Conservation (phyloP, 2,329 filamentous ascomycete species). For the Aspergillus persii region DNA sequence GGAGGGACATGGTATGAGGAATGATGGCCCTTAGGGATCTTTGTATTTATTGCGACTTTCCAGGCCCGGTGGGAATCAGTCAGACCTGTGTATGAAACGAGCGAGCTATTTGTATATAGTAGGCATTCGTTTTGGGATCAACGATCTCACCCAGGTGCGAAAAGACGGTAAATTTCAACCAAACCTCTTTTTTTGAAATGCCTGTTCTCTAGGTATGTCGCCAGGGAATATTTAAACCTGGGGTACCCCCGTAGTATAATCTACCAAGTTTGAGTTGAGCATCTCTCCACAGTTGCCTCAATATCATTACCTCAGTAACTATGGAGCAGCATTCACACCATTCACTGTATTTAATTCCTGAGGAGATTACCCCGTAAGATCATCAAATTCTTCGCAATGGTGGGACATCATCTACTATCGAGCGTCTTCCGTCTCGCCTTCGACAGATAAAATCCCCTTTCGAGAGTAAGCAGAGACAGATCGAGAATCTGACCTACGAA, state of each 20-base stretch:
- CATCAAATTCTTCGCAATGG: conserved; percentile 10
- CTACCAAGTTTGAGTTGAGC: not conserved
- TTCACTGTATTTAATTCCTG: conserved; percentile 7
- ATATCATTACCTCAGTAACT: not conserved
- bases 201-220: not conserved
- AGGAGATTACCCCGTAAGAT: conserved; percentile 10
- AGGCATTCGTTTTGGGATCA: not conserved
- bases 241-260: not conserved
- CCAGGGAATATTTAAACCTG: not conserved
- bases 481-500: conserved; percentile 10
- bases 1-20: not conserved
- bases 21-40: not conserved
- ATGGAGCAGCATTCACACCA: conserved; percentile 4
- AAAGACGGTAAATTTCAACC: not conserved
- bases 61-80: not conserved
- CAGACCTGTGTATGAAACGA: not conserved
- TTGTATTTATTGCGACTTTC: not conserved
- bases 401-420: conserved; percentile 9
- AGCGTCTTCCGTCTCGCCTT: conserved; percentile 10
- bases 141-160: not conserved
- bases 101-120: not conserved
- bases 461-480: conserved; percentile 1
- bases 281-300: not conserved
- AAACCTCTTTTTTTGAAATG: not conserved
- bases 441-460: conserved; percentile 2